Evolutionary conservation across 345 rosid species (phyloP), one percentile per base, ranked within the genome.

Genomic region (Erysimum cheiranthoides): DNA sequence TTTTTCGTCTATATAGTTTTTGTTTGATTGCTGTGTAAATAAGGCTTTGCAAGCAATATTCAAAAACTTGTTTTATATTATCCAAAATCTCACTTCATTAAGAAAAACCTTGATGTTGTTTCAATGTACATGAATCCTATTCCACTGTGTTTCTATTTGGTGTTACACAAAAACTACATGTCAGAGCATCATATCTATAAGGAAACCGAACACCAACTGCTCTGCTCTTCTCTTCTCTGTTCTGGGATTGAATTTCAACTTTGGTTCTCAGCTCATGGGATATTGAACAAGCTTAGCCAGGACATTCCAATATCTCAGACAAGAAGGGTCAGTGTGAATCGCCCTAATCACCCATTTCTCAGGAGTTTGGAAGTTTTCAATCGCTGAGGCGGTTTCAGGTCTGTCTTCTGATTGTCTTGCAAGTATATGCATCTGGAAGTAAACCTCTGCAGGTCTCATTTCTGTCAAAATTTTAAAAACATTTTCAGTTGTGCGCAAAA

Each of bases 381-480:
- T 80, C 43, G 63, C 71, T 38, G 85, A 80, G 18, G 78, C 61
- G n/a, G 83, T 27, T 73, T 82, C 79, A 0, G 73, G 49, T 42
- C 71, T 81, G 50, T 71, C 74, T 68, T 82, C 76, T 7, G 80
- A 73, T 71, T 81, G 81, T 65, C 65, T 80, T 66, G 96, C 92
- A 66, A 92, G 97, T 79, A 90, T 78, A 85, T 92, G 97, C 97
- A 95, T 95, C 85, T 89, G 97, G 62, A 95, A 85, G 75, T 81
- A 89, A 35, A 90, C 89, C 73, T 95, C 97, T 39, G 97, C 97
- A 17, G 93, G 96, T 69, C 93, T 88, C 91, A 86, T 88, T 78
- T 90, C 99, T 94, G 89, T 58, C 39, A 30, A 78, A 46, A 16
- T 7, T 46, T 13, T 3, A 10, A n/a, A 18, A 59, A 43, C 27